A percentile compares a stretch with the other conserved stretches of the same genome.
Evolutionary conservation across 352 stramenopile species (phyloP).

Genomic region (Albugo candida): DNA sequence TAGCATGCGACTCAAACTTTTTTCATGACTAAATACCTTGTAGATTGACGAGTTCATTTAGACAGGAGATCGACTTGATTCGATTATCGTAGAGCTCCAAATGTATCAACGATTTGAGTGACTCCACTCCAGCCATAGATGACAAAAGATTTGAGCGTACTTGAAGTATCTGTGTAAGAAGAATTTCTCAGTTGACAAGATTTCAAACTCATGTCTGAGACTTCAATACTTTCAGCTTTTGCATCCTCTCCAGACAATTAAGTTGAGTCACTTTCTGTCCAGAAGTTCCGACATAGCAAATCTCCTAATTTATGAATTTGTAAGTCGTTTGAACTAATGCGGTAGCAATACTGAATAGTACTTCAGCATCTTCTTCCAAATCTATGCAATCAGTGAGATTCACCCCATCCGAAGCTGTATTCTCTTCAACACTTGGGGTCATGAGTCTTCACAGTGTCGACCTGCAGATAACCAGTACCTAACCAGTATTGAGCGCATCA

Average conservation of each 20-base stretch:
- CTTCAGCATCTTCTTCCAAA: slow-evolving; percentile 23
- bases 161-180: slow-evolving; percentile 17
- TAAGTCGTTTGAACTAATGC: too few relatives aligned
- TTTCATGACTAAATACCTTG: slow-evolving; percentile 3
- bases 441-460: neutral
- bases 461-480: neutral
- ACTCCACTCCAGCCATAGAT: slow-evolving; percentile 57
- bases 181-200: slow-evolving; percentile 1
- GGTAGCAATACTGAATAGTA: too few relatives aligned
- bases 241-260: slow-evolving; percentile 30
- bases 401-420: slow-evolving; percentile 5
- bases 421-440: neutral
- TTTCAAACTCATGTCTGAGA: neutral
- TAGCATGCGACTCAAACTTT: slow-evolving; percentile 5
- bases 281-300: slow-evolving; percentile 67
- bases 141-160: slow-evolving; percentile 63
- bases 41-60: slow-evolving; percentile 18
- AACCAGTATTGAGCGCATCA: neutral
- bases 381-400: slow-evolving; percentile 64
- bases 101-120: slow-evolving; percentile 59
- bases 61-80: slow-evolving; percentile 68
- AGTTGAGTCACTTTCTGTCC: slow-evolving; percentile 59
- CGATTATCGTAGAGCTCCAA: slow-evolving; percentile 98
- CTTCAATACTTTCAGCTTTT: slow-evolving; percentile 11
- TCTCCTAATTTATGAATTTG: slow-evolving; percentile 14